Percentiles rank a stretch among this genome's conserved stretches.
phyloP scores from a whole-genome alignment of 345 rosid species.

The Salix viminalis region DNA sequence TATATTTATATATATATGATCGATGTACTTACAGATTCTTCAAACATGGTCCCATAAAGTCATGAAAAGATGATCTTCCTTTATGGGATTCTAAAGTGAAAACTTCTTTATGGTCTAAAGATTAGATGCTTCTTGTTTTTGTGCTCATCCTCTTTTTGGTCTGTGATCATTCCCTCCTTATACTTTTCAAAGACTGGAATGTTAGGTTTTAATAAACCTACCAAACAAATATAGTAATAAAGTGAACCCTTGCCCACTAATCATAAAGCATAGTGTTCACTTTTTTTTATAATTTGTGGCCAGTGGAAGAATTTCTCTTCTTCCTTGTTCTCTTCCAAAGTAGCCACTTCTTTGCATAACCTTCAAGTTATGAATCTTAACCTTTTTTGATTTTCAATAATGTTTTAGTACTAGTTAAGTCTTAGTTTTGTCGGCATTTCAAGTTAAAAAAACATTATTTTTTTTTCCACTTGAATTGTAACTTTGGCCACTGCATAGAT shows the following conservation, averaged over 20 bases:
- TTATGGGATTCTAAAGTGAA: slow-evolving; percentile 28
- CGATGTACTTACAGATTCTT: slow-evolving; percentile 6
- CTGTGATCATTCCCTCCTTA: slow-evolving; percentile 4
- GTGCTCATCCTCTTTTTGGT: neutral
- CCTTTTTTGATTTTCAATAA: neutral
- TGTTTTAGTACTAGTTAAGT: neutral
- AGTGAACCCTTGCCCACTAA: slow-evolving; percentile 4
- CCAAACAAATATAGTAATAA: slow-evolving; percentile 1
- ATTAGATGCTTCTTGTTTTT: slow-evolving; percentile 29
- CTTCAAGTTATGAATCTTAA: slow-evolving; percentile 2
- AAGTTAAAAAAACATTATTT: no score
- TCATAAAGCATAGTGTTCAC: neutral
- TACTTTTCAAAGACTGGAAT: slow-evolving; percentile 3
- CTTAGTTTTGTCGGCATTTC: no score
- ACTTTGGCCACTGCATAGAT: no score
- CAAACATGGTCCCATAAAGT: slow-evolving; percentile 1
- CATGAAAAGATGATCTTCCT: slow-evolving; percentile 24
- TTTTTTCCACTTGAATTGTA: no score
- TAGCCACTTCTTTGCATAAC: slow-evolving; percentile 3
- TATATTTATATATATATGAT: neutral
- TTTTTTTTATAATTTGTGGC: neutral
- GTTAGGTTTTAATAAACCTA: neutral
- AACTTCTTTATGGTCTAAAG: slow-evolving; percentile 27
- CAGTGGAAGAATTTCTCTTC: neutral
- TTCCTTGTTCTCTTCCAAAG: neutral